These are phyloP conservation scores for Arbutus unedo DNA, from an alignment of 148 eudicot species.

Conservation along the genomic window DNA sequence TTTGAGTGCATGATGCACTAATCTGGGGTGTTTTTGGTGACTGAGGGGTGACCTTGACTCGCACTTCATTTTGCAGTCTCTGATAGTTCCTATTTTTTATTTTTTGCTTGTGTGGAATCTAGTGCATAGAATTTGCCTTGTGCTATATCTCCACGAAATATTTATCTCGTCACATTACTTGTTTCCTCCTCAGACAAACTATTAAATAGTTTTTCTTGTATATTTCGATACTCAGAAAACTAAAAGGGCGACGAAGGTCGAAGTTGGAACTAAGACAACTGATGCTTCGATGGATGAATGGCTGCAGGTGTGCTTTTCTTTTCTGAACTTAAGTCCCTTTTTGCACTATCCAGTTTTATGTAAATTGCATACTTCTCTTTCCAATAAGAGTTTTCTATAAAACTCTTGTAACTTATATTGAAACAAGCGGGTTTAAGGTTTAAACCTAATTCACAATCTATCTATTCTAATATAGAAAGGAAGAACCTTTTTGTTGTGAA, in stretches of 20 bases:
- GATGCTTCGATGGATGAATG: constrained; percentile 92
- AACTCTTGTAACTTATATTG: background rate
- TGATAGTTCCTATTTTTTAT: background rate
- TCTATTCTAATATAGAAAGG: no score
- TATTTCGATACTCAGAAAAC: constrained; percentile 52
- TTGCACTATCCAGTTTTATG: background rate
- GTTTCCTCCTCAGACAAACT: background rate
- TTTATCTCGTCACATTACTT: background rate
- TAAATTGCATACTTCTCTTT: background rate
- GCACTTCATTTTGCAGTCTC: no score
- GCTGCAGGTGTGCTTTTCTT: constrained; percentile 63
- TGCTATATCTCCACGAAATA: background rate
- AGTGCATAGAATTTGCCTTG: constrained; percentile 6
- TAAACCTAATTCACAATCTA: no score
- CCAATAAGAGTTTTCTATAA: background rate
- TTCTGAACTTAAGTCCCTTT: background rate
- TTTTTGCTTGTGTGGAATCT: background rate
- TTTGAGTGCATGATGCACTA: no score
- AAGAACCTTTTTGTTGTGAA: no score
- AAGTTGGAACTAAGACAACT: constrained; percentile 85
- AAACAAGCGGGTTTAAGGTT: background rate
- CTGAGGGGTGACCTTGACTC: no score
- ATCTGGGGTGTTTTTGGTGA: no score
- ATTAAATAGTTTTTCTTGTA: background rate
- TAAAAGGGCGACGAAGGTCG: constrained; percentile 89